Evolutionary conservation across 2,329 filamentous ascomycete genomes (phyloP).

Genomic region (Colletotrichum orbiculare): DNA sequence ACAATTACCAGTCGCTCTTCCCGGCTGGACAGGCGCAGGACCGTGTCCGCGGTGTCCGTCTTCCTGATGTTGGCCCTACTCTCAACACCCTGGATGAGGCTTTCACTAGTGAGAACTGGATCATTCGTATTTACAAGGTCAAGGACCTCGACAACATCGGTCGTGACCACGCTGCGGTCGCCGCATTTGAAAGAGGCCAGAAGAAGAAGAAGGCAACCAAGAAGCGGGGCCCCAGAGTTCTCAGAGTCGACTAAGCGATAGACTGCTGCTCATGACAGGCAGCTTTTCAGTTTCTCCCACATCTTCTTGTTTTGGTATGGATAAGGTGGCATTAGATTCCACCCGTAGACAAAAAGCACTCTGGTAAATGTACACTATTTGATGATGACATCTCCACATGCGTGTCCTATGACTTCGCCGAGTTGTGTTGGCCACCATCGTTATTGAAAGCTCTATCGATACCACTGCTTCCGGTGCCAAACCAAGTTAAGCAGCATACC

Average conservation of each 20-base stretch:
- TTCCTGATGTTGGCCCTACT: slow-evolving; percentile 87
- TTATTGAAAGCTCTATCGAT: no score
- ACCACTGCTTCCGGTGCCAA: no score
- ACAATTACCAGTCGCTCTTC: slow-evolving; percentile 95
- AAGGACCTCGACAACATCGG: slow-evolving; percentile 98
- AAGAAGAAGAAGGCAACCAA: slow-evolving; percentile 85
- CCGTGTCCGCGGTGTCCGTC: slow-evolving; percentile 82
- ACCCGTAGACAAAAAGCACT: slow-evolving; percentile 46
- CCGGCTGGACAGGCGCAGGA: slow-evolving; percentile 90
- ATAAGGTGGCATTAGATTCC: slow-evolving; percentile 32
- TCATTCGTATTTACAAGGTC: slow-evolving; percentile 99
- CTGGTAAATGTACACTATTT: slow-evolving; percentile 48
- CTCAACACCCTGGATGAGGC: slow-evolving; percentile 94
- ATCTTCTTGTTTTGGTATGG: slow-evolving; percentile 27
- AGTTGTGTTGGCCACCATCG: not conserved
- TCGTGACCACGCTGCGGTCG: slow-evolving; percentile 79
- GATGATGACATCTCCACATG: slow-evolving; percentile 11
- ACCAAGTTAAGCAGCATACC: no score
- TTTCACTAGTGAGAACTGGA: slow-evolving; percentile 99
- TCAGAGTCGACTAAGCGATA: slow-evolving; percentile 74
- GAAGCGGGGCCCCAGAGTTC: slow-evolving; percentile 76
- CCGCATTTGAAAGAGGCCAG: slow-evolving; percentile 80
- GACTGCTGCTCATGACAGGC: slow-evolving; percentile 7
- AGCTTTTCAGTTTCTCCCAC: slow-evolving; percentile 19
- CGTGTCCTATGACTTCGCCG: not conserved